Evolutionary conservation across 495 filamentous ascomycete species (phyloP).

Genomic region (Pseudoneurospora amorphoporcata): DNA sequence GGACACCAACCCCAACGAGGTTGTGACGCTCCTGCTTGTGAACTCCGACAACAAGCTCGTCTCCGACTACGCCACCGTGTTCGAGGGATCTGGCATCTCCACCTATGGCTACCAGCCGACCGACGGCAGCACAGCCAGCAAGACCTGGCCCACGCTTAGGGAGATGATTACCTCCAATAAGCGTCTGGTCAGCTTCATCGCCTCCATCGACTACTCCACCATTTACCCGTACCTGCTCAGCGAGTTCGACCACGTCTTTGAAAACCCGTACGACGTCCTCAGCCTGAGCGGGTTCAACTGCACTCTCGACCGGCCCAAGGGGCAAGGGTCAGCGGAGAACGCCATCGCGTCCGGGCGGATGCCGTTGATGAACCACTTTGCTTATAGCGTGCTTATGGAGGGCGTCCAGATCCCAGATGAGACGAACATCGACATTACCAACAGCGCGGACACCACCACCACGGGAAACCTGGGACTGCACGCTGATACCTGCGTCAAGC

Average conservation of each 20-base stretch:
- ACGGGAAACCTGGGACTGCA: slow-evolving; percentile 51
- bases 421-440: slow-evolving; percentile 43
- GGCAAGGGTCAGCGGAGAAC: slow-evolving; percentile 25
- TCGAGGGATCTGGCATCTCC: slow-evolving; percentile 43
- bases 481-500: slow-evolving; percentile 35
- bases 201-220: slow-evolving; percentile 39
- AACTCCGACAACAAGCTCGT: slow-evolving; percentile 49
- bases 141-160: slow-evolving; percentile 53
- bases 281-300: slow-evolving; percentile 45
- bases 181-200: slow-evolving; percentile 53
- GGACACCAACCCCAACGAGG: slow-evolving; percentile 53
- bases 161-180: slow-evolving; percentile 49
- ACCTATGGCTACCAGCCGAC: slow-evolving; percentile 48
- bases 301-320: slow-evolving; percentile 50
- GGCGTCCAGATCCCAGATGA: slow-evolving; percentile 49
- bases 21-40: slow-evolving; percentile 59
- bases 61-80: slow-evolving; percentile 41
- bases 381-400: slow-evolving; percentile 47
- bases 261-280: slow-evolving; percentile 55
- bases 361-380: slow-evolving; percentile 65
- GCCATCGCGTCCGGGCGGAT: slow-evolving; percentile 38
- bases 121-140: slow-evolving; percentile 31
- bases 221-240: slow-evolving; percentile 52
- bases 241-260: slow-evolving; percentile 63
- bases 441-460: slow-evolving; percentile 33